Evolutionary conservation across 1,139 yeast species (phyloP), one percentile per base, ranked within the genome.

Genomic region (Taphrina betulina): DNA sequence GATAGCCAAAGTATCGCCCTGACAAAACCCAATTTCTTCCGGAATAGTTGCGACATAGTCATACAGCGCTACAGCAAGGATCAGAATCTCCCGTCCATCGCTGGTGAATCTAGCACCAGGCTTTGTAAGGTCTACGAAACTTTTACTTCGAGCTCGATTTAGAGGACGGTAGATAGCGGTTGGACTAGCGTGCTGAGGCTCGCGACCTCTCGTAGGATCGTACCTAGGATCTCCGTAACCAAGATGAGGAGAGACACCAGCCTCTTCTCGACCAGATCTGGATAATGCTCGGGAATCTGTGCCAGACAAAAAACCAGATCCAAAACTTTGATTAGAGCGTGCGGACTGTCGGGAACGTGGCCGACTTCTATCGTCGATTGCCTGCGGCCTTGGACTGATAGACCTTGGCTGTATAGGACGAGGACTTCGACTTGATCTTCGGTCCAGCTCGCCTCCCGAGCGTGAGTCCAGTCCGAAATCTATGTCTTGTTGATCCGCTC

Each of bases 21-120:
- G 85, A 57, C 78, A 76, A 74, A 88, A 87, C 16, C 76, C 72
- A 8, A 87, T 76, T 64, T 88, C 96, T 48, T 86, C 92, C n/a
- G 83, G 83, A 52, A 85, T 83, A 22, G 81, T 83, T 0, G 95
- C 89, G 35, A 78, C 76, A 70, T 85, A 88, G 46, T 81, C 81
- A 65, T 83, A 87, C 59, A 78, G 75, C 0, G 95, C 95, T 55
- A 75, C 77, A 12, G 45, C 61, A 26, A 60, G 42, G n/a, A 48
- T 50, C 8, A 59, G 14, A 17, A 59, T 59, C 19, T 53, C 53
- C 22, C 24, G 34, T 33, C 61, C 61, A 37, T 59, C 61, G 5
- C 41, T 42, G 2, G 61, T 58, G 38, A 23, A 53, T 5, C 36
- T 45, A 7, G 17, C 36, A 12, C 41, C 29, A 2, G 23, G 28